Evolutionary conservation across 2,329 filamentous ascomycete species (phyloP), one percentile per base, ranked within the genome.

Genomic region (Talaromyces sp.): DNA sequence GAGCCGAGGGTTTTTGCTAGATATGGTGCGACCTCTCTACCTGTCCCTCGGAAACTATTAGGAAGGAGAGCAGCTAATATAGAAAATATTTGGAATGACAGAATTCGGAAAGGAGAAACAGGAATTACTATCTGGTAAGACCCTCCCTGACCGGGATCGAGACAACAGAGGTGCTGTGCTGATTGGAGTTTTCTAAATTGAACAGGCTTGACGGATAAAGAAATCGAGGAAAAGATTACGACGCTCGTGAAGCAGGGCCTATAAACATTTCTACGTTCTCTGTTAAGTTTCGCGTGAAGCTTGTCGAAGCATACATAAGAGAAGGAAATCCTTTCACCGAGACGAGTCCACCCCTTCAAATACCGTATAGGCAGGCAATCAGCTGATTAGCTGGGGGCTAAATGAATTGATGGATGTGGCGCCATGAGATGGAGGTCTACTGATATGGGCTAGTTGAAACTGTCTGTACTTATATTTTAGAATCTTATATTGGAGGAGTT

Each of bases 1-100:
- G 80, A 89, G 73, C 93, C 94, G 63, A 88, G 85, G 75, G 85
- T 99, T 63, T 97, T 88, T 76, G 92, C 93, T 66, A 84, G 94
- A 86, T 99, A 95, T 73, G 93, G 91, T 96, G 76, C 69, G 85
- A 58, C 46, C 25, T 53, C 19, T 39, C 13, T 7, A 7, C 7
- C 13, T 22, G 3, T n/a, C 1, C 15, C 19, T 53, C n/a, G 8
- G 17, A 25, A 21, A 9, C 21, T 22, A 17, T 46, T 2, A 25
- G 5, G 10, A 33, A 5, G 8, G 39, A 22, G 17, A 10, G 22
- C 2, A 37, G 55, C 15, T 50, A 35, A 41, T 28, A n/a, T 50
- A n/a, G n/a, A n/a, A n/a, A n/a, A n/a, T n/a, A n/a, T n/a, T n/a
- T n/a, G 15, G 15, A 33, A 28, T n/a, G 8, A 59, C 65, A 88